Evolutionary conservation across 148 eudicot genomes (phyloP), one percentile per base, ranked within the genome.

Genomic region (Camellia lanceoleosa): DNA sequence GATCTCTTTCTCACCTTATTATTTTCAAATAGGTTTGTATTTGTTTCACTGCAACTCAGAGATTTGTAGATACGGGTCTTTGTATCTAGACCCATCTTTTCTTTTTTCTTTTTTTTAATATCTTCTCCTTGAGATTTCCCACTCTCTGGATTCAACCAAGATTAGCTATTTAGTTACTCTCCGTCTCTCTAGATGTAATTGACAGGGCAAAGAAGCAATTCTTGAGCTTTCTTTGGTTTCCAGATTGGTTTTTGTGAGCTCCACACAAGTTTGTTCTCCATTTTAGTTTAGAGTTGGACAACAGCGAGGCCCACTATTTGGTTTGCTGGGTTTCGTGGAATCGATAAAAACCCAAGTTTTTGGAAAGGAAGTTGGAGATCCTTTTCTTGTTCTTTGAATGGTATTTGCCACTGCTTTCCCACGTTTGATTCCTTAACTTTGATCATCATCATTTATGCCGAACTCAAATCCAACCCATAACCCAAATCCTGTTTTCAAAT

Each of bases 281-380:
- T 61, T 72, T 85, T 79, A 80, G 78, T 68, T 68, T 54, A 67
- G 76, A 77, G 69, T 80, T 72, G 47, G 55, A 58, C 66, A 79
- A 82, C 66, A 79, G 80, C 82, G 89, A 72, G 91, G 83, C 90
- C 91, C 88, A 84, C 88, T 81, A 69, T 64, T 80, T 55, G 81
- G 80, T 75, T 82, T 76, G 84, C 92, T 88, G 92, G 92, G 90
- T 87, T 89, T 87, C 87, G 83, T 81, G 80, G 55, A 59, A 73
- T 75, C 85, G 81, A 88, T 84, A 77, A 82, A 80, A 84, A 49
- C 66, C 80, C 38, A 30, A 85, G 56, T 79, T 74, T 77, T 72
- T 82, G 67, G 71, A 20, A 73, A 68, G 83, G 63, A 72, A 78
- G 68, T 64, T 82, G 54, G 47, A 79, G 84, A 84, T 83, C 82